Evolutionary conservation across 768 basidiomycete species (phyloP).

Genomic region (Cystobasidium ongulense): DNA sequence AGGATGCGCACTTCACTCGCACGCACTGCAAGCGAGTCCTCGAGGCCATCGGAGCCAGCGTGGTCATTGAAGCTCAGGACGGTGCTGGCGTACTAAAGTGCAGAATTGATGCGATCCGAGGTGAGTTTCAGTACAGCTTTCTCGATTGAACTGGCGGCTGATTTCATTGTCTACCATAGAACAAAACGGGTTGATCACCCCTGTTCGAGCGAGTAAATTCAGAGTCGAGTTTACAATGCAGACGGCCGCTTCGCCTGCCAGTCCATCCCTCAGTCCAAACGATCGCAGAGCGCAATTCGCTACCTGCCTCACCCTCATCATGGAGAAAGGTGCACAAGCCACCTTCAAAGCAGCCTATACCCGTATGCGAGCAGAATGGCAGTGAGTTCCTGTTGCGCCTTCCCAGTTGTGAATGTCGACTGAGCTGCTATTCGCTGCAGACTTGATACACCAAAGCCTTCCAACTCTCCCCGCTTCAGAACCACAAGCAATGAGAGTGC

Average conservation of each 20-base stretch:
- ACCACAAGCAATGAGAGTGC: conserved; percentile 2
- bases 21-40: conserved; percentile 67
- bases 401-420: background rate
- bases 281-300: conserved; percentile 48
- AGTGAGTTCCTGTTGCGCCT: conserved; percentile 45
- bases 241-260: conserved; percentile 31
- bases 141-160: background rate
- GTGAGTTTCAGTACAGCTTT: conserved; percentile 38
- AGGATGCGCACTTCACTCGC: conserved; percentile 55
- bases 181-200: conserved; percentile 52
- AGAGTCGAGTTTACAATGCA: conserved; percentile 61
- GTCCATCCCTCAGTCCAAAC: conserved; percentile 13
- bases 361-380: conserved; percentile 63
- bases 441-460: conserved; percentile 21
- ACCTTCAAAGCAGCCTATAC: conserved; percentile 68
- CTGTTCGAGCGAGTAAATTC: conserved; percentile 68
- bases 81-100: conserved; percentile 67
- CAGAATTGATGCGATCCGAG: conserved; percentile 58
- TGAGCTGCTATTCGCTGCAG: background rate
- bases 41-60: conserved; percentile 61
- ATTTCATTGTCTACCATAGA: too few relatives aligned
- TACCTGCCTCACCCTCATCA: conserved; percentile 59
- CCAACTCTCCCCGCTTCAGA: conserved; percentile 13
- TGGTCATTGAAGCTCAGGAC: conserved; percentile 59
- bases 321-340: conserved; percentile 79